These are phyloP conservation scores for Nicotiana tabacum DNA, from an alignment of 257 asterid genomes.

Conservation along the genomic window DNA sequence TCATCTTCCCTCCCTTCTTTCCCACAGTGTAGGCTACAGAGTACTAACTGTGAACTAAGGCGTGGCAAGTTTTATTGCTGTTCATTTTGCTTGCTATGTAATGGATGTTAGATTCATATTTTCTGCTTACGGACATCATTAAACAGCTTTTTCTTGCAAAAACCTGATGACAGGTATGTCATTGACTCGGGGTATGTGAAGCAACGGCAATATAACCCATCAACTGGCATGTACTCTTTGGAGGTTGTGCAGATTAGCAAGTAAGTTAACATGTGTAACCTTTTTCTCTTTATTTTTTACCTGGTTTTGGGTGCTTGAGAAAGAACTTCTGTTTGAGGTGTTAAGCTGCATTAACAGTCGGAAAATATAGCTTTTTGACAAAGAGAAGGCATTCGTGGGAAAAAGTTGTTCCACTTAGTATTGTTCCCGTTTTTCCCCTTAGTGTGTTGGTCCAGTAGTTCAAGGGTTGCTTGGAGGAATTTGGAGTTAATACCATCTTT, in stretches of 20 bases:
- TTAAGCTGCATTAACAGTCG: background rate
- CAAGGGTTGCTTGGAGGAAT: background rate
- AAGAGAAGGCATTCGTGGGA: background rate
- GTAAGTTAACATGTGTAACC: constrained; percentile 34
- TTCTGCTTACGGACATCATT: background rate
- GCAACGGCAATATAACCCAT: constrained; percentile 93
- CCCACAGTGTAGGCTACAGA: background rate
- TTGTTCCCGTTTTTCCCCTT: background rate
- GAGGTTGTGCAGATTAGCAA: constrained; percentile 95
- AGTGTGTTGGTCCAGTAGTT: background rate
- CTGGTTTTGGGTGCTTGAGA: background rate
- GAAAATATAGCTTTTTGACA: background rate
- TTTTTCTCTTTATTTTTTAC: background rate
- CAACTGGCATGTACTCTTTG: constrained; percentile 95
- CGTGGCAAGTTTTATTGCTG: background rate
- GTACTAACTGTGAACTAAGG: background rate
- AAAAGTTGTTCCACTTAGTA: background rate
- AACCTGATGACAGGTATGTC: constrained; percentile 54
- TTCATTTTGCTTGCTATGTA: background rate
- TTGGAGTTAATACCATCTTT: background rate
- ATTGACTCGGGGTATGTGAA: constrained; percentile 94
- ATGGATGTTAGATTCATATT: constrained; percentile 1
- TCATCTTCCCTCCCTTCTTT: background rate
- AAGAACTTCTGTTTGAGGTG: background rate
- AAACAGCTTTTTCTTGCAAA: background rate